These are phyloP conservation scores for Seiridium cupressi DNA, from an alignment of 2,329 filamentous ascomycete genomes.

Conservation along the genomic window DNA sequence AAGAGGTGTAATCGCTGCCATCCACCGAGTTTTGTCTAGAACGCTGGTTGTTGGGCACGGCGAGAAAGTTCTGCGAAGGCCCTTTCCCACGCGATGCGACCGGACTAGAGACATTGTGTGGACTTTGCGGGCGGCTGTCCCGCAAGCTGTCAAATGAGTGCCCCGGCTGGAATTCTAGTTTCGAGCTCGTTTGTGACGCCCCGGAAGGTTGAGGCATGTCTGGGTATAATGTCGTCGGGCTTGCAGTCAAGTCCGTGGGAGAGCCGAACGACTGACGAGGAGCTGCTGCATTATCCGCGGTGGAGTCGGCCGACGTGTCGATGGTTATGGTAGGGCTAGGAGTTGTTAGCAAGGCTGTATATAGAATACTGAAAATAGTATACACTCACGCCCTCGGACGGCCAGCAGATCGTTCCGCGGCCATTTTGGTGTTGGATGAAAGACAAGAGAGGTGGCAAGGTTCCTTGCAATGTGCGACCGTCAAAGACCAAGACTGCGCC, in stretches of 20 bases:
- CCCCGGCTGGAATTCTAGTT: slow-evolving; percentile 49
- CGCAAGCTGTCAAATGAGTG: slow-evolving; percentile 60
- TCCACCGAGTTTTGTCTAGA: slow-evolving; percentile 70
- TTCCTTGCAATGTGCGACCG: neutral
- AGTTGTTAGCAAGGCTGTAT: neutral
- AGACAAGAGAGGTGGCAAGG: neutral
- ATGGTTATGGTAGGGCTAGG: slow-evolving; percentile 34
- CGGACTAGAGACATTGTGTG: slow-evolving; percentile 68
- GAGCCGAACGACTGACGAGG: slow-evolving; percentile 24
- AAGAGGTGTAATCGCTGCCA: slow-evolving; percentile 59
- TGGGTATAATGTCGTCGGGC: slow-evolving; percentile 21
- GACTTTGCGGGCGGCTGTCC: slow-evolving; percentile 67
- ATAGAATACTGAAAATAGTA: neutral
- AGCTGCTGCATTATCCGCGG: slow-evolving; percentile 13
- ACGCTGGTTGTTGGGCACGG: slow-evolving; percentile 60
- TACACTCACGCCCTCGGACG: slow-evolving; percentile 11
- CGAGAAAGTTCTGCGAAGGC: slow-evolving; percentile 54
- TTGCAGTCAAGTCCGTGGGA: slow-evolving; percentile 24
- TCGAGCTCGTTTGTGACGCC: slow-evolving; percentile 17
- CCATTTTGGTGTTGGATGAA: neutral
- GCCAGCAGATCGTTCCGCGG: neutral
- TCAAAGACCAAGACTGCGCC: neutral
- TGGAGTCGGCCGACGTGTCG: slow-evolving; percentile 27
- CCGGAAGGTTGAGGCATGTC: slow-evolving; percentile 9
- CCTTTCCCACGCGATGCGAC: slow-evolving; percentile 46